These are phyloP conservation scores for Hamamelis virginiana DNA, from an alignment of 164 flowering plant species.

Conservation along the genomic window DNA sequence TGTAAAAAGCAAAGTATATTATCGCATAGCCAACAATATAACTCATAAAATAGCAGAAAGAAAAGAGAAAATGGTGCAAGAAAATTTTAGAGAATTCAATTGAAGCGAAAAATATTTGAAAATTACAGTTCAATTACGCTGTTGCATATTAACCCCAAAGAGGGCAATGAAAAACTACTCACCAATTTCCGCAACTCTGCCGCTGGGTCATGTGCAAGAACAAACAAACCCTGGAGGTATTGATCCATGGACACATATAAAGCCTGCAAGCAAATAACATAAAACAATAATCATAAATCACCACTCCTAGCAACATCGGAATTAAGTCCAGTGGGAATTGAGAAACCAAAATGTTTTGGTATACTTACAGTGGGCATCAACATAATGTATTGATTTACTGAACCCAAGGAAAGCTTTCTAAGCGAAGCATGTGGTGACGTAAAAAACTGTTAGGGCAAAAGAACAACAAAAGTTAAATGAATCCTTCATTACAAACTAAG, in stretches of 20 bases:
- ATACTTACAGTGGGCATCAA: slow-evolving; percentile 87
- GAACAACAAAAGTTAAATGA: background rate
- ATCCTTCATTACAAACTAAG: background rate
- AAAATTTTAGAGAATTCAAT: too few relatives aligned
- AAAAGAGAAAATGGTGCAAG: too few relatives aligned
- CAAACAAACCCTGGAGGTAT: slow-evolving; percentile 91
- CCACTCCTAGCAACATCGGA: background rate
- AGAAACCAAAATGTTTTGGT: background rate
- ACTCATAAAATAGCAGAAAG: too few relatives aligned
- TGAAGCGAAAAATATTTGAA: too few relatives aligned
- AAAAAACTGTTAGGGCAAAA: slow-evolving; percentile 62
- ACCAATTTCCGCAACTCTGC: slow-evolving; percentile 97
- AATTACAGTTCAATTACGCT: too few relatives aligned
- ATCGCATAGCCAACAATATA: too few relatives aligned
- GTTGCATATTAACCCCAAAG: background rate
- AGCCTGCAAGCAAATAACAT: slow-evolving; percentile 49
- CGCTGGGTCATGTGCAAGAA: slow-evolving; percentile 77
- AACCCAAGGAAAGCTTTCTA: slow-evolving; percentile 85
- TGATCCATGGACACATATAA: slow-evolving; percentile 81
- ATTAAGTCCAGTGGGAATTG: slow-evolving; percentile 4
- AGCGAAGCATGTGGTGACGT: slow-evolving; percentile 83
- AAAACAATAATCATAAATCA: background rate
- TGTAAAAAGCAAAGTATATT: background rate
- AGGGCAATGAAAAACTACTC: slow-evolving; percentile 21
- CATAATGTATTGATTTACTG: slow-evolving; percentile 91